Base-by-base conservation (phyloP, 345 rosid species). In the Raphanus raphanistrum region DNA sequence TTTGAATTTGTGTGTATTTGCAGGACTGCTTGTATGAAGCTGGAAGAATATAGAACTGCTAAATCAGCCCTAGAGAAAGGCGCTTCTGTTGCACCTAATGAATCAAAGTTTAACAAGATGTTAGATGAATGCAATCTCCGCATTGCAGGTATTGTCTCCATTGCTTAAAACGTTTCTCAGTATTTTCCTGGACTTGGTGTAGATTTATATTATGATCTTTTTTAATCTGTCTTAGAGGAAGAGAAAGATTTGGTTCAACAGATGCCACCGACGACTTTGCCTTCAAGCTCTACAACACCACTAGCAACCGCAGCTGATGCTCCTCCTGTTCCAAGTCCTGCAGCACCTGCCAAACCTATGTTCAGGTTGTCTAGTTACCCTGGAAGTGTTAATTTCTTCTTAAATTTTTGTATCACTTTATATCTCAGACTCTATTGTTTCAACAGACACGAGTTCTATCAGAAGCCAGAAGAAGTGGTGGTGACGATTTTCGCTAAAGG, bases 401-500 rank as follows among this genome's bases (percentile, higher is more conserved):
- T 2, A 6, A 6, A 28, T 52, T 8, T 73, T 7, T 2, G 55
- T 43, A 21, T 68, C 36, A 62, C 12, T 68, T 4, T 0, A 28
- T 55, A 48, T 43, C 82, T 69, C 41, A 75, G 48, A 57, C 63
- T 45, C 32, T 6, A 65, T 75, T 58, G n/a, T 68, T 50, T 75
- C 58, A 43, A 78, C 89, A 88, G 97, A 80, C 95, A 88, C 75
- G 93, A 87, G 73, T 86, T 84, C 80, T 92, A 87, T 76, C 95
- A 92, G 82, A 87, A 85, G 79, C 80, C 90, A 0, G 90, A 88
- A 35, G 92, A 87, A 83, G 84, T 85, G 9, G 90, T 90, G 27
- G 87, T 90, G 80, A 87, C 89, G 8, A 79, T 92, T 52, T 90
- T 92, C 76, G 97, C 93, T 8, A 90, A 88, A 82, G 86, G 90